A percentile compares a stretch with the other conserved stretches of the same genome.
Evolutionary conservation across 306 rosid species (phyloP).

Genomic region (Astragalus glycyphyllos): DNA sequence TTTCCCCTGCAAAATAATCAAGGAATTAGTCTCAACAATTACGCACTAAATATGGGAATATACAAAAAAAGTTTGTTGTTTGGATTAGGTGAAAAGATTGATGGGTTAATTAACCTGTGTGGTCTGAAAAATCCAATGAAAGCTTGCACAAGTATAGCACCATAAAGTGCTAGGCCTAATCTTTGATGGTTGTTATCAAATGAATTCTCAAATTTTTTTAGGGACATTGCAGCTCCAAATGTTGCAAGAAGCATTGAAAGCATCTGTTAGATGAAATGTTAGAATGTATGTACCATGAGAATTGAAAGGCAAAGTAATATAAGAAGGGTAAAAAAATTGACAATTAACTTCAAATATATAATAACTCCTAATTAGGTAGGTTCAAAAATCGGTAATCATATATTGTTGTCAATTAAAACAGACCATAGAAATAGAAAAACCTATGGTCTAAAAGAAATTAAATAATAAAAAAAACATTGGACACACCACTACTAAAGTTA

Average conservation of each 20-base stretch:
- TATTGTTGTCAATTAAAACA: background rate
- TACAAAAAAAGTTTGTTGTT: background rate
- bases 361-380: slow-evolving; percentile 41
- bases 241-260: slow-evolving; percentile 72
- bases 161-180: slow-evolving; percentile 87
- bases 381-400: slow-evolving; percentile 31
- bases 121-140: slow-evolving; percentile 88
- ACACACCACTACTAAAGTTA: slow-evolving; percentile 70
- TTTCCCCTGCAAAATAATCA: slow-evolving; percentile 33
- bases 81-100: slow-evolving; percentile 8
- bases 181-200: slow-evolving; percentile 90
- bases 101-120: slow-evolving; percentile 60
- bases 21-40: background rate
- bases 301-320: no score
- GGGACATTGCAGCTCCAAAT: slow-evolving; percentile 81
- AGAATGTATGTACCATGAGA: slow-evolving; percentile 24
- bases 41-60: background rate
- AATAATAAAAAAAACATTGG: slow-evolving; percentile 32
- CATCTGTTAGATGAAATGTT: slow-evolving; percentile 55
- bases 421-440: slow-evolving; percentile 9
- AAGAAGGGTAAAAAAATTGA: no score
- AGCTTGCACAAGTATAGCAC: slow-evolving; percentile 71
- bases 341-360: background rate
- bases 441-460: slow-evolving; percentile 39
- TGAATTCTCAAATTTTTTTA: slow-evolving; percentile 85